Base-by-base conservation (phyloP, 106 monocot genomes). In the Xerophyta viscosa region DNA sequence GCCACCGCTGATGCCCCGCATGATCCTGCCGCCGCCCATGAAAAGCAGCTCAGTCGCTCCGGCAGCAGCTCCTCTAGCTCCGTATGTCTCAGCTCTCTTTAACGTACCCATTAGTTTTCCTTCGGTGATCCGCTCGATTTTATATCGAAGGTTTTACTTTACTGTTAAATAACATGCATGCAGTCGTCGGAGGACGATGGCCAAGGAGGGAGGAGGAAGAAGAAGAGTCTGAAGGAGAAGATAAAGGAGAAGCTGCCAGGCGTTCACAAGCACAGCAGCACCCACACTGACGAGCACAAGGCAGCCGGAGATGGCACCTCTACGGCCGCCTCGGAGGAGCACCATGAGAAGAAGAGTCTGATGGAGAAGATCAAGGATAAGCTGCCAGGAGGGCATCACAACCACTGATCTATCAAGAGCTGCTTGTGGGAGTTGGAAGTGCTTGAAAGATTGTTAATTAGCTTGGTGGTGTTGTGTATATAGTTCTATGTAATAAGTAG, bases 301-400 rank as follows among this genome's bases (percentile, higher is more conserved):
- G 45, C 45, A 17, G 45, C 45, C 6, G 12, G 33, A 11, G 5
- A 11, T 39, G 15, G 13, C 2, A 3, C 39, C 1, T 10, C 13
- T 39, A 8, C 6, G 10, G 15, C 39, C 15, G 18, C 46, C 1
- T 18, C 19, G 19, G 18, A 19, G 2, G 50, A 50, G 50, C 50
- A 50, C 1, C 26, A 50, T 12, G 50, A 50, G 50, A 24, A 50
- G 23, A 20, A 48, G 23, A 21, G 48, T 3, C 6, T 48, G 4
- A 48, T 48, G 48, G 48, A 48, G 19, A 24, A 48, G 50, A 25
- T 50, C 2, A 50, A 50, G 24, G 50, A 50, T 10, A 50, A 50
- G 50, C 50, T 50, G 0, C 50, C 8, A 12, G 24, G 50, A n/a
- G n/a, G n/a, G n/a, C n/a, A n/a, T n/a, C n/a, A n/a, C n/a, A n/a